Evolutionary conservation across 139 green algal species (phyloP).

Genomic region (Desmodesmus armatus): DNA sequence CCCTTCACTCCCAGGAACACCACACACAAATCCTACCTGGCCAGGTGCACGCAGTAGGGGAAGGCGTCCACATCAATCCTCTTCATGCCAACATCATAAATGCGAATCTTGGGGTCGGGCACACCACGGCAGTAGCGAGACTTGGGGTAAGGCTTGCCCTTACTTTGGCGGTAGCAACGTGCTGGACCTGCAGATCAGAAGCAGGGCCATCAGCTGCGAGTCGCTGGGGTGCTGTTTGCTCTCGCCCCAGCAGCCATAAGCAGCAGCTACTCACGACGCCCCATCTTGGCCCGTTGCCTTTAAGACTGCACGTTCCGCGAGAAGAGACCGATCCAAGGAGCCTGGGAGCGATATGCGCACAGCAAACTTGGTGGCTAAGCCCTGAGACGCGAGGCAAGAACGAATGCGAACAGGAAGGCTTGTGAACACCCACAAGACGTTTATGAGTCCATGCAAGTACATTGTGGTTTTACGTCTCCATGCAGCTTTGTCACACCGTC

Average conservation of each 20-base stretch:
- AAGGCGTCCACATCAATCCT: conserved; percentile 93
- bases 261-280: conserved; percentile 34
- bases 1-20: too few relatives aligned
- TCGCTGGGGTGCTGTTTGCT: neutral
- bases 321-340: neutral
- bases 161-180: conserved; percentile 97
- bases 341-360: neutral
- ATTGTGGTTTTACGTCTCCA: too few relatives aligned
- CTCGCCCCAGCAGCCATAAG: conserved; percentile 3
- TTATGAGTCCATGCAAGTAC: too few relatives aligned
- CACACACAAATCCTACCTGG: too few relatives aligned
- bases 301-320: neutral
- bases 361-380: too few relatives aligned
- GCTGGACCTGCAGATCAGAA: conserved; percentile 69
- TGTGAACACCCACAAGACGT: too few relatives aligned
- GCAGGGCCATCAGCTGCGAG: neutral
- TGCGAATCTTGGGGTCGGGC: conserved; percentile 99
- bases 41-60: conserved; percentile 96
- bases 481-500: too few relatives aligned
- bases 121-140: conserved; percentile 98
- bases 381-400: too few relatives aligned
- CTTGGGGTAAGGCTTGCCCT: conserved; percentile 99
- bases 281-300: conserved; percentile 35
- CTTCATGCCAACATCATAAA: conserved; percentile 99
- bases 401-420: too few relatives aligned